These are phyloP conservation scores for Claviceps cyperi DNA, from an alignment of 2,329 filamentous ascomycete species.

Conservation along the genomic window DNA sequence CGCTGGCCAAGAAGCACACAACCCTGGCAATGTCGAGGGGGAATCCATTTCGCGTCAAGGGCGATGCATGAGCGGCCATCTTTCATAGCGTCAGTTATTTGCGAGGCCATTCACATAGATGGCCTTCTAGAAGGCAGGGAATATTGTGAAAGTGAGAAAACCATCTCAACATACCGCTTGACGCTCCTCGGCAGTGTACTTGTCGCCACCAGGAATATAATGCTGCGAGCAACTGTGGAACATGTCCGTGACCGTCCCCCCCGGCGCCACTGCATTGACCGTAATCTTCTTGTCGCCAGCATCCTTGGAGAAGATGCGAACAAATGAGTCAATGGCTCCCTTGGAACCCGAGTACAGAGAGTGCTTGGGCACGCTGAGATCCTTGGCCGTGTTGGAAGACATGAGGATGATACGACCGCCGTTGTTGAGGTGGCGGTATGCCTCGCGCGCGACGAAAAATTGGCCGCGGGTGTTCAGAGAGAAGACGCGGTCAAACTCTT, in stretches of 20 bases:
- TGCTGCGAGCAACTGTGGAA: conserved; percentile 20
- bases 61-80: conserved; percentile 45
- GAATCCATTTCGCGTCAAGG: conserved; percentile 49
- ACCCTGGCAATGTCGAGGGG: conserved; percentile 48
- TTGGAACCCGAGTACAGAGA: conserved; percentile 63
- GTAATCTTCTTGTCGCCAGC: conserved; percentile 53
- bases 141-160: neutral
- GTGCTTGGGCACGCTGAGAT: conserved; percentile 53
- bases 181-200: conserved; percentile 40
- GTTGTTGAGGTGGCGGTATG: conserved; percentile 53
- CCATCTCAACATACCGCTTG: conserved; percentile 24
- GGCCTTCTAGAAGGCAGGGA: too few relatives aligned
- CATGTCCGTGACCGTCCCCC: conserved; percentile 55
- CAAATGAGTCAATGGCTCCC: conserved; percentile 64
- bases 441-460: conserved; percentile 58
- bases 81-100: neutral
- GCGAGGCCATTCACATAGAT: neutral
- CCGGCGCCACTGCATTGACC: conserved; percentile 52
- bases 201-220: conserved; percentile 44
- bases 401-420: conserved; percentile 61
- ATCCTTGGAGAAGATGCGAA: conserved; percentile 59
- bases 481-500: conserved; percentile 60
- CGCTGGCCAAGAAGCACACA: conserved; percentile 17
- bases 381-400: conserved; percentile 55
- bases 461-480: conserved; percentile 53